These are phyloP conservation scores for Aspergillus campestris DNA, from an alignment of 495 filamentous ascomycete species.

Conservation along the genomic window DNA sequence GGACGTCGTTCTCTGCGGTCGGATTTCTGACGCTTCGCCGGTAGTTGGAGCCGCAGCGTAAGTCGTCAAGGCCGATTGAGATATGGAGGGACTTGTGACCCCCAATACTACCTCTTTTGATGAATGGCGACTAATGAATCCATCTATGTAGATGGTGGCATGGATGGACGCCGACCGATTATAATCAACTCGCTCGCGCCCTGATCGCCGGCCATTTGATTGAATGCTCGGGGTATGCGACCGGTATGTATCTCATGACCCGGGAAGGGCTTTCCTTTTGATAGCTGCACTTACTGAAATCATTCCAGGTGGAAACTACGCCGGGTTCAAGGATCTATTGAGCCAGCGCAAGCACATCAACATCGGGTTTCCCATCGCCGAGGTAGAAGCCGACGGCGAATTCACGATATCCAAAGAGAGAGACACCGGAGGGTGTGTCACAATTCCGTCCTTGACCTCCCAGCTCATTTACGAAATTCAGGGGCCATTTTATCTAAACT, in stretches of 20 bases:
- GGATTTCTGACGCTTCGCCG: slow-evolving; percentile 33
- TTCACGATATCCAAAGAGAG: slow-evolving; percentile 7
- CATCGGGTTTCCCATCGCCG: slow-evolving; percentile 37
- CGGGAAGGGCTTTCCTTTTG: no score
- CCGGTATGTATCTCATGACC: neutral
- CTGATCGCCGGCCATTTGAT: slow-evolving; percentile 35
- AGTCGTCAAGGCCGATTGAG: no score
- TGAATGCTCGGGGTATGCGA: slow-evolving; percentile 34
- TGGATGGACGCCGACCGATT: slow-evolving; percentile 16
- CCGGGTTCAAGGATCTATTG: slow-evolving; percentile 30
- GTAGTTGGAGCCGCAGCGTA: slow-evolving; percentile 25
- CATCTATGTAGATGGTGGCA: slow-evolving; percentile 14
- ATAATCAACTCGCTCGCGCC: slow-evolving; percentile 26
- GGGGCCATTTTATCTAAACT: slow-evolving; percentile 35
- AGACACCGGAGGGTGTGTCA: slow-evolving; percentile 6
- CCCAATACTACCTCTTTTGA: no score
- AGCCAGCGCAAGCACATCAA: slow-evolving; percentile 17
- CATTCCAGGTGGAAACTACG: slow-evolving; percentile 28
- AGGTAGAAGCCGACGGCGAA: slow-evolving; percentile 24
- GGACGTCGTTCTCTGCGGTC: slow-evolving; percentile 40
- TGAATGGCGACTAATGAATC: no score
- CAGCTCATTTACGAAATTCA: slow-evolving; percentile 45
- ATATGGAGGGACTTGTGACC: no score
- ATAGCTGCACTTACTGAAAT: no score
- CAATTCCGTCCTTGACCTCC: slow-evolving; percentile 28